Conservation (phyloP, 1,284 basidiomycete genomes). For the Exobasidium cylindrosporum region DNA sequence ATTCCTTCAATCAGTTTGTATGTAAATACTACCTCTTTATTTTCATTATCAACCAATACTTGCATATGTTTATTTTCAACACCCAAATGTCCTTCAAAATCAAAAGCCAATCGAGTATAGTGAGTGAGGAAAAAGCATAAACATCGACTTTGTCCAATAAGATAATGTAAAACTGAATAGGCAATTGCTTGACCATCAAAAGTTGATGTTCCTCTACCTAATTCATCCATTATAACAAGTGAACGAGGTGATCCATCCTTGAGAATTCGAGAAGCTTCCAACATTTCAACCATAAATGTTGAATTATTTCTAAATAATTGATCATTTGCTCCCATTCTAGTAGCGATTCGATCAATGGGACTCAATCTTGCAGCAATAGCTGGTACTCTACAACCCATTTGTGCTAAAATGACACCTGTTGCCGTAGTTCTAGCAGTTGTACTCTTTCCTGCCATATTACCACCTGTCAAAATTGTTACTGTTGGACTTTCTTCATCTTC, state of each 20-base stretch:
- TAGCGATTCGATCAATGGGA: conserved; percentile 89
- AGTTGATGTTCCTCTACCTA: conserved; percentile 55
- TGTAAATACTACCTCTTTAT: conserved; percentile 51
- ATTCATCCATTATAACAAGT: conserved; percentile 55
- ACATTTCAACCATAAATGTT: conserved; percentile 56
- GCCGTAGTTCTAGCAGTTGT: conserved; percentile 89
- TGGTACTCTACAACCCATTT: conserved; percentile 95
- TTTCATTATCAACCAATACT: conserved; percentile 49
- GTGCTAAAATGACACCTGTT: conserved; percentile 89
- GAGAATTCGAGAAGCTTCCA: conserved; percentile 52
- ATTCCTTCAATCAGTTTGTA: conserved; percentile 58
- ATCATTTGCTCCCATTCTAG: conserved; percentile 84
- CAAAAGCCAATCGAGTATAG: conserved; percentile 47
- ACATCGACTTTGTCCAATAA: conserved; percentile 50
- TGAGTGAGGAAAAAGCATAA: conserved; percentile 54
- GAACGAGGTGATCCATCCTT: conserved; percentile 52
- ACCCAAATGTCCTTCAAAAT: conserved; percentile 48
- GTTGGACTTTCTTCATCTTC: conserved; percentile 61
- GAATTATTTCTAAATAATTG: conserved; percentile 51
- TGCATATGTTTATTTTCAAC: conserved; percentile 55
- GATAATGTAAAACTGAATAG: conserved; percentile 50
- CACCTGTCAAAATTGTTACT: conserved; percentile 87
- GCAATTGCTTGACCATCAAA: conserved; percentile 55
- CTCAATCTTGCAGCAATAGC: conserved; percentile 76
- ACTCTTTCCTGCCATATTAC: conserved; percentile 70